Base-by-base conservation (phyloP, 257 asterid species). In the Capsicum baccatum region DNA sequence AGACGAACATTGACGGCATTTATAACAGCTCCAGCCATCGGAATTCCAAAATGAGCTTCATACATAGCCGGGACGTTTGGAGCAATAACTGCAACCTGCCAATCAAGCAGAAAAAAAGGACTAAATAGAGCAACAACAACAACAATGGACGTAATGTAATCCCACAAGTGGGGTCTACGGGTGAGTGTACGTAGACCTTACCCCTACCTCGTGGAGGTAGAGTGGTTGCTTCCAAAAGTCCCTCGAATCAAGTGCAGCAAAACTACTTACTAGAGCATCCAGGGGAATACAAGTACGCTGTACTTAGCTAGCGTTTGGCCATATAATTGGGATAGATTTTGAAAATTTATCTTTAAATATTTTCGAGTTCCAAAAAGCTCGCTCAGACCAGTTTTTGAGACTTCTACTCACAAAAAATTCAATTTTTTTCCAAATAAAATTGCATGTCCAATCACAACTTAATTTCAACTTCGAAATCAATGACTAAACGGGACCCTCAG, bases 21-120 rank as follows among this genome's bases (percentile, higher is more conserved):
- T 62, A 94, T 66, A 71, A 94, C 98, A 37, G 99, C 98, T 19
- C 99, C 99, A 2, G 98, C 91, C 98, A 96, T 96, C 12, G 99
- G 99, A 82, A 96, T 88, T 63, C 99, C 99, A 50, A 94, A 96
- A 90, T 96, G 98, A 83, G 94, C 95, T 89, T 96, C 99, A 16
- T 90, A 94, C 87, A 92, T 84, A 68, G 98, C 98, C n/a, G 99
- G 98, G 44, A 90, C 87, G 86, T 96, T 96, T 19, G 99, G 99
- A 1, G 99, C 99, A 89, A 96, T 93, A 56, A 96, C 97, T 0
- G 99, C 95, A 44, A 92, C 99, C 99, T 96, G 93, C 21, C 79
- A 80, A 59, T 63, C 35, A 76, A 76, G 64, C 15, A 33, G 55
- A 9, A 9, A 70, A 70, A 70, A 17, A 1, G 1, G 6, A 63